Percentiles rank a stretch among this genome's conserved stretches.
These are phyloP conservation scores for Didymella keratinophila DNA, from an alignment of 2,329 filamentous ascomycete species.

Conservation along the genomic window DNA sequence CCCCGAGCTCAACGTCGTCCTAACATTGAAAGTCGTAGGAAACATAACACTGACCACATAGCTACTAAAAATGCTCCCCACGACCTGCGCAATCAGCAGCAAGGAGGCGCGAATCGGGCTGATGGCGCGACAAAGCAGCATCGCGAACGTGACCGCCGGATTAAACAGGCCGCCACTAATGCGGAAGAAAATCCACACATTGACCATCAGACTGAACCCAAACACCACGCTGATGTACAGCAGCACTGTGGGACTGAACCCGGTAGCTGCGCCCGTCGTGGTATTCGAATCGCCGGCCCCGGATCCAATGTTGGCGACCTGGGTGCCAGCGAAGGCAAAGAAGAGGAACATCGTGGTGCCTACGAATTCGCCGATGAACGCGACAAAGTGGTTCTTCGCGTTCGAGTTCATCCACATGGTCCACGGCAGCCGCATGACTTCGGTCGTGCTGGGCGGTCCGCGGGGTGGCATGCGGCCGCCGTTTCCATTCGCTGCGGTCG, in stretches of 20 bases:
- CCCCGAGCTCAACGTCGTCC: conserved; percentile 53
- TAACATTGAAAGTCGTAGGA: conserved; percentile 56
- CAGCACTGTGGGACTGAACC: conserved; percentile 30
- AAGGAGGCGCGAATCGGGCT: conserved; percentile 53
- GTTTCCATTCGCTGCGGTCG: conserved; percentile 13
- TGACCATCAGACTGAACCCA: conserved; percentile 50
- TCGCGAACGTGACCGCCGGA: conserved; percentile 46
- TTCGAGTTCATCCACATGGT: conserved; percentile 49
- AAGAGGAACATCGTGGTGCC: conserved; percentile 57
- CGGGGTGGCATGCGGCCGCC: conserved; percentile 30
- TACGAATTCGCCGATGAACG: conserved; percentile 58
- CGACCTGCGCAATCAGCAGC: conserved; percentile 55
- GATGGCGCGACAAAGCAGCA: conserved; percentile 51
- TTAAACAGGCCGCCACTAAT: conserved; percentile 47
- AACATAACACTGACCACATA: conserved; percentile 57
- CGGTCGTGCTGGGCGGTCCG: conserved; percentile 44
- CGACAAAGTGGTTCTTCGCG: conserved; percentile 53
- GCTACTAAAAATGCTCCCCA: conserved; percentile 55
- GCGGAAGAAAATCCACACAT: conserved; percentile 52
- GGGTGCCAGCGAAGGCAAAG: conserved; percentile 55
- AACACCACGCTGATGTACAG: conserved; percentile 51
- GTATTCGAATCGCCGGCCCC: conserved; percentile 47
- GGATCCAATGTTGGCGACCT: conserved; percentile 59
- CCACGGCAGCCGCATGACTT: conserved; percentile 46
- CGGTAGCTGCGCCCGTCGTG: conserved; percentile 46